Conservation (phyloP, 2,329 filamentous ascomycete genomes). For the Cytospora mali region DNA sequence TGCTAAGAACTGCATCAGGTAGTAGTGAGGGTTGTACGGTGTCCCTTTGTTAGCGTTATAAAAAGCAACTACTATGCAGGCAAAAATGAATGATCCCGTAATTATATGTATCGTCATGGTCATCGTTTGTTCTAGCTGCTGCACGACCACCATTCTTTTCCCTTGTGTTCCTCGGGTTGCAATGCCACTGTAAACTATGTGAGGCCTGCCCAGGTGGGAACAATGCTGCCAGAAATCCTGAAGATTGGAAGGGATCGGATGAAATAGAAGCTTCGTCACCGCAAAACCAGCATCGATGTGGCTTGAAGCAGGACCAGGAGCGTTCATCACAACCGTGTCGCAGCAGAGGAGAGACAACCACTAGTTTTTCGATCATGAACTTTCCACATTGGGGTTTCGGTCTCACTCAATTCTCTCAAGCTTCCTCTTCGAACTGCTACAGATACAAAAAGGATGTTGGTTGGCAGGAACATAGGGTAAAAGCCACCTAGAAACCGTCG, state of each 20-base stretch:
- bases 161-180: not conserved
- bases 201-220: no score
- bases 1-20: no score
- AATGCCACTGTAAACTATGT: no score
- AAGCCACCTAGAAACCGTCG: no score
- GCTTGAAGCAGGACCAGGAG: not conserved
- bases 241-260: not conserved
- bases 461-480: no score
- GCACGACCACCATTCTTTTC: constrained; percentile 1
- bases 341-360: not conserved
- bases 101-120: constrained; percentile 29
- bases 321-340: not conserved
- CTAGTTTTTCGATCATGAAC: not conserved
- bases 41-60: no score
- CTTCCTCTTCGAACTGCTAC: not conserved
- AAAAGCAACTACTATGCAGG: no score
- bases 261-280: not conserved
- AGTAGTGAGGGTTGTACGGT: no score
- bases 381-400: not conserved
- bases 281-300: no score
- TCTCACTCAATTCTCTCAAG: no score
- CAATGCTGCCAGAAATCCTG: not conserved
- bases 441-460: no score
- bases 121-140: constrained; percentile 11
- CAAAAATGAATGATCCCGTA: no score